A percentile compares a stretch with the other conserved stretches of the same genome.
These are phyloP conservation scores for Thraustochytrium striatum DNA, from an alignment of 352 stramenopile genomes.

Conservation along the genomic window DNA sequence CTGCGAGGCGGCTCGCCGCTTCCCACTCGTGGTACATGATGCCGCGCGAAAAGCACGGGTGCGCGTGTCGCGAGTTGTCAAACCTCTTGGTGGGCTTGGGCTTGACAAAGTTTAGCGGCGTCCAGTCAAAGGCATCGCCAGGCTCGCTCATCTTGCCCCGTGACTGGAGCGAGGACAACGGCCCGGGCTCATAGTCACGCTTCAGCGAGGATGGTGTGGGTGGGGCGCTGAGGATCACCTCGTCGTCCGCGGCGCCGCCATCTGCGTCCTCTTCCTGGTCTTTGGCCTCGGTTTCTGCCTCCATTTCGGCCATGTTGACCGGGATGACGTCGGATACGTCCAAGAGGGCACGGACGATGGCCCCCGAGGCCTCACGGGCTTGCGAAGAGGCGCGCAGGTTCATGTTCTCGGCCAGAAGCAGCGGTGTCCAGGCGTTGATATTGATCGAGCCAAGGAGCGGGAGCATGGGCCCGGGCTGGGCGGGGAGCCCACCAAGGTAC, in stretches of 20 bases:
- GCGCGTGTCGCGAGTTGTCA: background rate
- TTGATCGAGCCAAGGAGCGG: background rate
- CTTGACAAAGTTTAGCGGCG: background rate
- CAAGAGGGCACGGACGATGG: background rate
- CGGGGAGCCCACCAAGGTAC: background rate
- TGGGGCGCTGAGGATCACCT: background rate
- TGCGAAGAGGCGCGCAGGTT: conserved; percentile 20
- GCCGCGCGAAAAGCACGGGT: conserved; percentile 19
- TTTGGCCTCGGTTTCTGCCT: too few species aligned
- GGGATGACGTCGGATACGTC: background rate
- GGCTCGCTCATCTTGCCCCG: too few species aligned
- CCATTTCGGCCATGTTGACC: background rate
- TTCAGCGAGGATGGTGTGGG: too few species aligned
- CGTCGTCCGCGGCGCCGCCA: too few species aligned
- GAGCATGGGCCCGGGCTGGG: background rate
- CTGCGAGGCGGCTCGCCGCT: background rate
- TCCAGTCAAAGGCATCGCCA: background rate
- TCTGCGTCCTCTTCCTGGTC: too few species aligned
- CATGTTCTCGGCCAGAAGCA: conserved; percentile 2
- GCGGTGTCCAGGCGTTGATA: background rate
- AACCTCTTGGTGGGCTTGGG: background rate
- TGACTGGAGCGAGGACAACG: too few species aligned
- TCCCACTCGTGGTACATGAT: background rate
- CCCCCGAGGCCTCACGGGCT: background rate
- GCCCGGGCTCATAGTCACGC: too few species aligned